These are phyloP conservation scores for Penicillium psychrosexuale DNA, from an alignment of 2,329 filamentous ascomycete genomes.

Conservation along the genomic window DNA sequence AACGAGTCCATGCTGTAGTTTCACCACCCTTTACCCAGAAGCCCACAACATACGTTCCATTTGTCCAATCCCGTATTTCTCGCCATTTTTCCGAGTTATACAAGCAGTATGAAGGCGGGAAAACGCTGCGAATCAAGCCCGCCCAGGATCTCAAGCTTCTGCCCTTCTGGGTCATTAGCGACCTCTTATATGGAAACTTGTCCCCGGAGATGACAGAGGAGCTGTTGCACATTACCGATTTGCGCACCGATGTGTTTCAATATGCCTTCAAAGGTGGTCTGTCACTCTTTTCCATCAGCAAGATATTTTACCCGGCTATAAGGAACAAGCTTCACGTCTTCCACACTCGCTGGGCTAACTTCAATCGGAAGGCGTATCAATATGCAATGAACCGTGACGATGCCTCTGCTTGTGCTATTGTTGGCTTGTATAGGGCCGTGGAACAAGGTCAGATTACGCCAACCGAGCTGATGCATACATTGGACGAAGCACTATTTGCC, in stretches of 20 bases:
- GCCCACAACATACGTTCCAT: not conserved
- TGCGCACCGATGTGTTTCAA: slow-evolving; percentile 34
- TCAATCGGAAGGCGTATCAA: slow-evolving; percentile 31
- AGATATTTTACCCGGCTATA: slow-evolving; percentile 18
- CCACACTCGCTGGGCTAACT: slow-evolving; percentile 30
- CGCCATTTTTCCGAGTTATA: not conserved
- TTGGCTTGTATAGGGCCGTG: slow-evolving; percentile 7
- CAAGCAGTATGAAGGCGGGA: not conserved
- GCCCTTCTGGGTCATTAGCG: slow-evolving; percentile 42
- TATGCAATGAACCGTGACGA: not conserved
- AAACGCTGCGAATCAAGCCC: slow-evolving; percentile 17
- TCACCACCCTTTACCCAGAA: not conserved
- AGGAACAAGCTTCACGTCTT: slow-evolving; percentile 28
- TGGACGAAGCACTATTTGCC: slow-evolving; percentile 49
- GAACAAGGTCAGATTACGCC: slow-evolving; percentile 22
- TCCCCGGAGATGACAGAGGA: slow-evolving; percentile 19
- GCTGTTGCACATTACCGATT: slow-evolving; percentile 21
- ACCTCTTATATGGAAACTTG: slow-evolving; percentile 40
- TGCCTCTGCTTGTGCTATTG: slow-evolving; percentile 7
- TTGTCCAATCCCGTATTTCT: slow-evolving; percentile 4
- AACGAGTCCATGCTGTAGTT: not conserved
- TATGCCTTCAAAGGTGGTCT: slow-evolving; percentile 37
- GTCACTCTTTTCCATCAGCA: slow-evolving; percentile 25
- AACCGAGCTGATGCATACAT: slow-evolving; percentile 41
- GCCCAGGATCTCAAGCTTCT: slow-evolving; percentile 32